Base-by-base conservation (phyloP, 805 yeast genomes). In the Lachancea nothofagi region DNA sequence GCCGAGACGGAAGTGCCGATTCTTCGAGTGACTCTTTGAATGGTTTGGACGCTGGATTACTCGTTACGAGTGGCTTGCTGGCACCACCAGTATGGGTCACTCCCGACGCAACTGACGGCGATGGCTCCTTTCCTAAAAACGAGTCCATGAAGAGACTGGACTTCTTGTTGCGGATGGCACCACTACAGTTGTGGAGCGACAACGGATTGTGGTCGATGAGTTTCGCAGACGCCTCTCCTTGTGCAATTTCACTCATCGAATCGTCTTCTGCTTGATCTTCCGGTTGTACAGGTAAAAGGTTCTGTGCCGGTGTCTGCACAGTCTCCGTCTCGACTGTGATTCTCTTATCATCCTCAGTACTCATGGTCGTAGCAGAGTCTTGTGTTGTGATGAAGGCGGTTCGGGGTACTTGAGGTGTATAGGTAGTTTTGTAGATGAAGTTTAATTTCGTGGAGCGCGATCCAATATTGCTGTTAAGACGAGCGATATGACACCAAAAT, bases 281-380 rank as follows among this genome's bases (percentile, higher is more conserved):
- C 36, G 36, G 42, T 29, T 25, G 67, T 66, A 14, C 65, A 59
- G 44, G 64, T 49, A 33, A 63, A 42, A 32, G 68, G 62, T 33
- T 68, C 58, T 43, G 33, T 2, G 46, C 45, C 2, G 68, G 58
- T 1, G 79, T 71, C 28, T 77, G 71, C 13, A 78, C 80, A 0
- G 80, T 75, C 50, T 78, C 83, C 0, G 80, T 75, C 48, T 77
- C 83, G 22, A 78, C 83, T 21, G 74, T 72, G 68, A 75, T 69
- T 17, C 62, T 55, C 35, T 62, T 60, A 18, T 53, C 49, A 40
- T 54, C 60, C 30, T 51, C 55, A 18, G 43, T 44, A 50, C 45
- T 49, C 45, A 20, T 38, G 15, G 33, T 36, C 14, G 25, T 28
- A 14, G 15, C 7, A 13, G 12, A n/a, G 28, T 7, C 28, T 25